Base-by-base conservation (phyloP, 345 rosid species). In the Clarkia xantiana region DNA sequence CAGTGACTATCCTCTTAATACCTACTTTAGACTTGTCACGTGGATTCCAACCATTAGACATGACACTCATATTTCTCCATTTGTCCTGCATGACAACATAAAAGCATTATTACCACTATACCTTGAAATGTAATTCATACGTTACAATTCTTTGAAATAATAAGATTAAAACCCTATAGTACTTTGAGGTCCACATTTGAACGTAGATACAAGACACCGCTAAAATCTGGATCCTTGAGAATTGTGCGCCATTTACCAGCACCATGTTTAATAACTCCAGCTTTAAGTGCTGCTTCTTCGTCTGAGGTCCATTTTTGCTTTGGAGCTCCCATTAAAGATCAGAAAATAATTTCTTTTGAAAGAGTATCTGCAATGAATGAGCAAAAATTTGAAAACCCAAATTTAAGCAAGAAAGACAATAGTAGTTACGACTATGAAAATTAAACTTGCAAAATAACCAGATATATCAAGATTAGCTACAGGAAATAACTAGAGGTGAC, bases 101-200 rank as follows among this genome's bases (percentile, higher is more conserved):
- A 10, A 48, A 60, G 34, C 42, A 42, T 39, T 44, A 62, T 54
- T 52, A 45, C 58, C 56, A 10, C 14, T 6, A 6, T 10, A 14
- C 20, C 41, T 34, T 14, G 19, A 25, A 11, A 47, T 19, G 16
- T 14, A 18, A 18, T 23, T 2, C 36, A 5, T 3, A 29, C 5
- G 11, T 5, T 14, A 17, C 18, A 11, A 22, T 14, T 6, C 2
- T 25, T 5, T 12, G 34, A 8, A 9, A 18, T 17, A 18, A 3
- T 47, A 19, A 38, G 40, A n/a, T 18, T 14, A 10, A 41, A 45
- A 20, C 23, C 36, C 9, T 29, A 29, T 29, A 63, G 18, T 61
- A 84, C 99, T 90, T 93, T 93, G 49, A 93, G 96, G 78, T 93
- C 99, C 1, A 93, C 96, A 58, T 93, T 93, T 25, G 99, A 93